Conservation (phyloP, 2,329 filamentous ascomycete species). For the Mollisia scopiformis region DNA sequence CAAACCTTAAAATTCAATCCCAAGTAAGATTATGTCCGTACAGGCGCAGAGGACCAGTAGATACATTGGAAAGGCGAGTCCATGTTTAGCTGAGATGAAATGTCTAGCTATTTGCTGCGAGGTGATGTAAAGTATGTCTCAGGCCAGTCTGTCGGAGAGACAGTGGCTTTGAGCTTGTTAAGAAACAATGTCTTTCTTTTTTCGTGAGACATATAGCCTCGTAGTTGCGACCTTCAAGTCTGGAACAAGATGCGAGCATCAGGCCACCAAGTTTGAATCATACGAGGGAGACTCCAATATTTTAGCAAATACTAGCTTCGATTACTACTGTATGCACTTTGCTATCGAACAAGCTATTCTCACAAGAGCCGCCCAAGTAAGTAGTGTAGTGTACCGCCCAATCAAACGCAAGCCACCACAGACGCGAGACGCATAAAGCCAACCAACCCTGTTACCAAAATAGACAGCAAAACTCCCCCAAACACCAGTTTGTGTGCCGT, state of each 20-base stretch:
- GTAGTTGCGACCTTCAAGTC: neutral
- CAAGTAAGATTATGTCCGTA: too few relatives aligned
- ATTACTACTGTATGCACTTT: neutral
- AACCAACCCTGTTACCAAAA: slow-evolving; percentile 1
- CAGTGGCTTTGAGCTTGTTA: neutral
- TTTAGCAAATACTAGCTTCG: neutral
- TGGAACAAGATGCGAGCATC: neutral
- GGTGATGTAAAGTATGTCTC: neutral
- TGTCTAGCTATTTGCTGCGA: neutral
- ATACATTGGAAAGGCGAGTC: neutral
- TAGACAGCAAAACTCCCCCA: slow-evolving; percentile 20
- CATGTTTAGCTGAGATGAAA: neutral
- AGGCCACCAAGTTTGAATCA: neutral
- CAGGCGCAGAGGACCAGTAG: neutral
- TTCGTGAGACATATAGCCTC: neutral
- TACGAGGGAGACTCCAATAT: neutral
- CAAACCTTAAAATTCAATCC: neutral
- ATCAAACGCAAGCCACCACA: neutral
- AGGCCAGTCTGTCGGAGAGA: neutral
- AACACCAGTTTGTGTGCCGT: slow-evolving; percentile 30
- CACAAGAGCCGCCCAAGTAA: neutral
- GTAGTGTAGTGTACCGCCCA: too few relatives aligned
- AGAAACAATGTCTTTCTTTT: neutral
- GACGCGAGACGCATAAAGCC: slow-evolving; percentile 2
- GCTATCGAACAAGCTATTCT: slow-evolving; percentile 6